Percentiles rank a stretch among this genome's conserved stretches.
Evolutionary conservation across 1,284 basidiomycete species (phyloP).

Genomic region (Xerocomus amazonicus): DNA sequence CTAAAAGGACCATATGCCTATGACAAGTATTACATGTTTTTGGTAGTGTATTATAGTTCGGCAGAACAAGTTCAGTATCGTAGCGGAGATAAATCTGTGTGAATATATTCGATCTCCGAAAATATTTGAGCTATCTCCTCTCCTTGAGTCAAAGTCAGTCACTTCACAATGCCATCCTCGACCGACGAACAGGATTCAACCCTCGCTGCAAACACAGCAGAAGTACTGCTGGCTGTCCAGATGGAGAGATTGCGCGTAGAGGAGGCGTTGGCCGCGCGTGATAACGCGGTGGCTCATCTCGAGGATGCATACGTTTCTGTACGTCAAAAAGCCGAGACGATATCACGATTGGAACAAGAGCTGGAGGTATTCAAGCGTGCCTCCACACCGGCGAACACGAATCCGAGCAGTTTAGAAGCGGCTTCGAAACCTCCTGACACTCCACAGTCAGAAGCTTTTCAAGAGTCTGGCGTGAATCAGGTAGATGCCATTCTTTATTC

Average conservation of each 20-base stretch:
- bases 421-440: not conserved
- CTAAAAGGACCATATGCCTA: not conserved
- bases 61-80: not conserved
- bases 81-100: conserved; percentile 3
- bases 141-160: too few relatives aligned
- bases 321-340: conserved; percentile 52
- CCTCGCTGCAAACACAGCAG: conserved; percentile 29
- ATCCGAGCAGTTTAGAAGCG: conserved; percentile 1
- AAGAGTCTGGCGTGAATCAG: conserved; percentile 1
- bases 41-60: too few relatives aligned
- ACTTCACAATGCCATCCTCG: not conserved
- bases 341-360: conserved; percentile 49
- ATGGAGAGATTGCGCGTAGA: conserved; percentile 51
- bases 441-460: not conserved
- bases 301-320: conserved; percentile 58
- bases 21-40: too few relatives aligned
- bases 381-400: conserved; percentile 22
- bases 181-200: conserved; percentile 13
- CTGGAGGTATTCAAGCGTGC: conserved; percentile 28
- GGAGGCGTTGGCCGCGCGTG: conserved; percentile 62
- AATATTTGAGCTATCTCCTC: conserved; percentile 5
- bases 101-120: not conserved
- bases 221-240: conserved; percentile 53
- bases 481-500: not conserved
- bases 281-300: conserved; percentile 59